These are phyloP conservation scores for Aphanomyces stellatus DNA, from an alignment of 352 stramenopile species.

Conservation along the genomic window DNA sequence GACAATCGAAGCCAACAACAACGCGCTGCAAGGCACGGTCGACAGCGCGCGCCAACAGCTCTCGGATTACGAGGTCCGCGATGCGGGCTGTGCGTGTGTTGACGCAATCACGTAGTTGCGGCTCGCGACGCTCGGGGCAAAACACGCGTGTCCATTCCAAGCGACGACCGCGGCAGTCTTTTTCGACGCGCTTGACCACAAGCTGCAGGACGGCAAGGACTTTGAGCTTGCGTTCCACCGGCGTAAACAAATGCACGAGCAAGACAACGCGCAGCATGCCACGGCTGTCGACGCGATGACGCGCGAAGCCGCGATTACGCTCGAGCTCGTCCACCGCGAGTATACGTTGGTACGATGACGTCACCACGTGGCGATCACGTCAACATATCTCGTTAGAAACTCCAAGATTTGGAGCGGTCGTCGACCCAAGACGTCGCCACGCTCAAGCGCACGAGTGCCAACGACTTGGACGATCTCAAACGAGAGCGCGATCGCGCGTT, in stretches of 20 bases:
- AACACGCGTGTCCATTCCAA: not conserved
- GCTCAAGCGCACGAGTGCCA: not conserved
- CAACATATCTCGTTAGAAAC: not conserved
- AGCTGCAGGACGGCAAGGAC: slow-evolving; percentile 18
- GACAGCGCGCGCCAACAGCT: slow-evolving; percentile 4
- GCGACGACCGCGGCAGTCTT: not conserved
- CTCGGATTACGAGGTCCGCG: slow-evolving; percentile 10
- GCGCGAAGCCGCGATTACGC: not conserved
- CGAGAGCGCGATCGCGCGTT: not conserved
- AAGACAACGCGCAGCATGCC: not conserved
- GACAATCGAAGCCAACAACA: slow-evolving; percentile 18
- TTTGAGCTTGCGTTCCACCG: slow-evolving; percentile 17
- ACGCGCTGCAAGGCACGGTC: slow-evolving; percentile 4
- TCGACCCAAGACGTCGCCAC: not conserved
- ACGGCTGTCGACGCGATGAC: not conserved
- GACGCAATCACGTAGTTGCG: slow-evolving; percentile 8
- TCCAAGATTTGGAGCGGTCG: slow-evolving; percentile 5
- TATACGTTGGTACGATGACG: not conserved
- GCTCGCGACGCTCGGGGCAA: not conserved
- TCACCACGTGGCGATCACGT: not conserved
- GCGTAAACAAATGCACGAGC: slow-evolving; percentile 16
- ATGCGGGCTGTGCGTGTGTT: no score
- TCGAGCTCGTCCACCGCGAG: not conserved
- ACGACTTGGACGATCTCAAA: not conserved
- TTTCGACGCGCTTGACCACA: slow-evolving; percentile 5